Conservation (phyloP, 495 filamentous ascomycete species). For the Polyplosphaeria fusca region DNA sequence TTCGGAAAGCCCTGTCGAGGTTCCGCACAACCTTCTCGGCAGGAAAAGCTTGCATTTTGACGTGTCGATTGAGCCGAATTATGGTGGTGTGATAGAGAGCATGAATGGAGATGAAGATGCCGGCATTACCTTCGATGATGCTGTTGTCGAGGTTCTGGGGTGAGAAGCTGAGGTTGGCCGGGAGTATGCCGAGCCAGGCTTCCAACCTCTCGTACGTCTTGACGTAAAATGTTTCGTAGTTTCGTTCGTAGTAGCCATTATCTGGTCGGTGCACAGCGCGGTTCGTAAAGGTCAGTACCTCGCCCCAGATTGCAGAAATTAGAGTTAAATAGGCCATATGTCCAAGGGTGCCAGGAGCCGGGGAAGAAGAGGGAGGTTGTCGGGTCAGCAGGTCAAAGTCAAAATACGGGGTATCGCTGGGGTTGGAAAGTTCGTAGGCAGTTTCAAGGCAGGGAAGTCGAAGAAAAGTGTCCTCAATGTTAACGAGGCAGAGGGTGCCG, state of each 20-base stretch:
- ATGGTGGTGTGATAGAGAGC: constrained; percentile 58
- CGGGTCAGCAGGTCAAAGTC: constrained; percentile 46
- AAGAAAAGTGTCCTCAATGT: constrained; percentile 58
- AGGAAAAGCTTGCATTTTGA: constrained; percentile 36
- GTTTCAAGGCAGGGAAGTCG: constrained; percentile 58
- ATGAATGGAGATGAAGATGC: constrained; percentile 58
- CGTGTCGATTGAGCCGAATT: constrained; percentile 62
- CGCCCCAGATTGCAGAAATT: constrained; percentile 61
- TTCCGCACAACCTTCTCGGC: constrained; percentile 33
- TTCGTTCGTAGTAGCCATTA: constrained; percentile 46
- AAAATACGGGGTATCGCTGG: constrained; percentile 53
- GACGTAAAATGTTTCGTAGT: constrained; percentile 52
- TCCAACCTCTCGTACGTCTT: constrained; percentile 50
- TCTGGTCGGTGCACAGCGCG: constrained; percentile 51
- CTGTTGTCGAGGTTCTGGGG: constrained; percentile 51
- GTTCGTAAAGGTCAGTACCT: constrained; percentile 58
- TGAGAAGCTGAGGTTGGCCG: constrained; percentile 49
- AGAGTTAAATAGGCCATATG: constrained; percentile 60
- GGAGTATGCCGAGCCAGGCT: constrained; percentile 48
- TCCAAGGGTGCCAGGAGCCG: constrained; percentile 36
- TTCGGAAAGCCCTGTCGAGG: constrained; percentile 31
- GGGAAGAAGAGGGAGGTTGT: constrained; percentile 3
- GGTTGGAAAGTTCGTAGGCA: constrained; percentile 54
- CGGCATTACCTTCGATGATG: constrained; percentile 47
- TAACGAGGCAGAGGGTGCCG: constrained; percentile 46